Percentiles rank a stretch among this genome's conserved stretches.
Conservation (phyloP, 345 rosid species). For the Fremontodendron californicum region DNA sequence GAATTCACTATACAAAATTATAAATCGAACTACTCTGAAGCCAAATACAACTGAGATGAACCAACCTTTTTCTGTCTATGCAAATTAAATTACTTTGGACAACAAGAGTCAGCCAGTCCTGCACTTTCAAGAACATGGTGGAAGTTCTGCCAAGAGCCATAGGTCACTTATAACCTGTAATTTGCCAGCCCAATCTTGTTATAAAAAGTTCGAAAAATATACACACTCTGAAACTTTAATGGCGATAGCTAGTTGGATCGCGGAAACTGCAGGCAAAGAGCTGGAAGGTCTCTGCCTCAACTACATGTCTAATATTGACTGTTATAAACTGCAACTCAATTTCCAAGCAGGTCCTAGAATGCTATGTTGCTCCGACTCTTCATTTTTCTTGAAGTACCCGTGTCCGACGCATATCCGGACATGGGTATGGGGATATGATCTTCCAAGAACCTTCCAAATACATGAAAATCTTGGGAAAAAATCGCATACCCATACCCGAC, state of each 20-base stretch:
- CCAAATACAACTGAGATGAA: background rate
- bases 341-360: constrained; percentile 3
- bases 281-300: background rate
- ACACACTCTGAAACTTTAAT: background rate
- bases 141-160: background rate
- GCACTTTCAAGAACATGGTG: background rate
- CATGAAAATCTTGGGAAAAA: too few relatives aligned
- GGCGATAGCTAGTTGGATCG: background rate
- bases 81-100: background rate
- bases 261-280: background rate
- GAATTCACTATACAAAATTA: constrained; percentile 6
- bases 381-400: too few relatives aligned
- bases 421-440: too few relatives aligned
- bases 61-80: background rate
- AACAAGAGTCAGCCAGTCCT: background rate
- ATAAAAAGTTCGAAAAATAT: background rate
- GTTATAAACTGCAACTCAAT: background rate
- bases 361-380: too few relatives aligned
- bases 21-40: background rate
- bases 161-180: constrained; percentile 14
- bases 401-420: too few relatives aligned
- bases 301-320: background rate
- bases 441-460: too few relatives aligned
- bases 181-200: background rate
- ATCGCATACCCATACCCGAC: too few relatives aligned